These are phyloP conservation scores for Babesia bovis DNA, from an alignment of 169 alveolate species.

Conservation along the genomic window DNA sequence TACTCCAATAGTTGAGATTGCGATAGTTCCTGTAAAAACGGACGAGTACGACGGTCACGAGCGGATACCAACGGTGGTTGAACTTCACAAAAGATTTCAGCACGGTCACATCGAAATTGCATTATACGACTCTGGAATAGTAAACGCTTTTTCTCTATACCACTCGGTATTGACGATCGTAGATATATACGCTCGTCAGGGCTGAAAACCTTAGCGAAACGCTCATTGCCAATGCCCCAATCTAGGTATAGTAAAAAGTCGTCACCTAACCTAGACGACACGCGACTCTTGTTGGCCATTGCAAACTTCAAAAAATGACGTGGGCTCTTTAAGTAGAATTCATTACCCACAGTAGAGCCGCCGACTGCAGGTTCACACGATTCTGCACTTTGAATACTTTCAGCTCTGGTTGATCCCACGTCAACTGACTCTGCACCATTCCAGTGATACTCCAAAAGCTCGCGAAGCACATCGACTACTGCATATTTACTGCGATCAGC, in stretches of 20 bases:
- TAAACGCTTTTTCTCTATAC: constrained; percentile 33
- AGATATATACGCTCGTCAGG: constrained; percentile 73
- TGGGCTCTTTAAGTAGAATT: constrained; percentile 44
- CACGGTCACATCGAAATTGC: constrained; percentile 37
- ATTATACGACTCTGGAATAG: constrained; percentile 31
- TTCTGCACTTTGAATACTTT: constrained; percentile 1
- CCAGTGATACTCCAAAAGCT: constrained; percentile 1
- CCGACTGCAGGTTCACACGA: background rate
- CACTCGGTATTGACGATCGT: constrained; percentile 32
- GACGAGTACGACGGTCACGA: constrained; percentile 28
- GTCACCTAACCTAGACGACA: constrained; percentile 36
- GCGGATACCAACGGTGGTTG: background rate
- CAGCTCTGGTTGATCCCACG: background rate
- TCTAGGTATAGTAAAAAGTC: constrained; percentile 68
- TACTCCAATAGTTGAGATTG: constrained; percentile 50
- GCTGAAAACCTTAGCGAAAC: constrained; percentile 66
- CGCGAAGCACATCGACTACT: constrained; percentile 23
- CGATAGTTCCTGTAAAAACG: constrained; percentile 23
- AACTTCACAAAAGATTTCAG: constrained; percentile 5
- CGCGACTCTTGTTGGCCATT: constrained; percentile 17
- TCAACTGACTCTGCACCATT: background rate
- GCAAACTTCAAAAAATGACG: constrained; percentile 35
- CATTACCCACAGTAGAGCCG: constrained; percentile 15
- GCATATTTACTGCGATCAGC: background rate
- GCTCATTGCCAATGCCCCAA: constrained; percentile 79